A percentile compares a stretch with the other conserved stretches of the same genome.
These are phyloP conservation scores for Colletotrichum paranaense DNA, from an alignment of 2,329 filamentous ascomycete genomes.

Conservation along the genomic window DNA sequence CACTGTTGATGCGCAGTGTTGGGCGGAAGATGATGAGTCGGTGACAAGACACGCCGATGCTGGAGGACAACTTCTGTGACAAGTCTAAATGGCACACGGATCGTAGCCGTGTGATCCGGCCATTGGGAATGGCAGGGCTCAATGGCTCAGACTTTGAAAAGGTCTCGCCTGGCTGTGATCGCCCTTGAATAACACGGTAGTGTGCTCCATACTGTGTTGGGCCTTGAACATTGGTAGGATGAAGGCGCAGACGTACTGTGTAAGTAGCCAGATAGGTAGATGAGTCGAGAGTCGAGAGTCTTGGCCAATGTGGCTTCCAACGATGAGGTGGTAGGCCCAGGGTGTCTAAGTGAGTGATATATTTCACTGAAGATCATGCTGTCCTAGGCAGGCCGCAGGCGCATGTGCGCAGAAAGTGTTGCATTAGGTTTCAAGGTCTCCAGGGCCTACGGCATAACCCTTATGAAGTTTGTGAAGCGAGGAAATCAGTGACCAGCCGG, in stretches of 20 bases:
- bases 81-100: not conserved
- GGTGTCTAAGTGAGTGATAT: not conserved
- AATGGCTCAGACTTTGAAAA: not conserved
- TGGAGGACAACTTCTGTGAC: not conserved
- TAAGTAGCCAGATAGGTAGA: not conserved
- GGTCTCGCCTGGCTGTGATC: not conserved
- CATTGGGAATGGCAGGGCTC: slow-evolving; percentile 2
- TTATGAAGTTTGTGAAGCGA: not conserved
- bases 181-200: not conserved
- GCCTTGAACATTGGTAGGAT: no score
- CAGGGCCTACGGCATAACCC: not conserved
- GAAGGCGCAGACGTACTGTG: no score
- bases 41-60: not conserved
- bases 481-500: not conserved
- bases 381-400: not conserved
- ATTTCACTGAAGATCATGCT: slow-evolving; percentile 11
- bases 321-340: not conserved
- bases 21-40: not conserved
- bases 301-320: slow-evolving; percentile 16
- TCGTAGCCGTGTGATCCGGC: not conserved
- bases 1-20: not conserved
- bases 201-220: no score
- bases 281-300: slow-evolving; percentile 6
- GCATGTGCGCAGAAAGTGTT: not conserved
- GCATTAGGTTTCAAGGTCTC: slow-evolving; percentile 9